These are phyloP conservation scores for Obba rivulosa DNA, from an alignment of 768 basidiomycete genomes.

Conservation along the genomic window DNA sequence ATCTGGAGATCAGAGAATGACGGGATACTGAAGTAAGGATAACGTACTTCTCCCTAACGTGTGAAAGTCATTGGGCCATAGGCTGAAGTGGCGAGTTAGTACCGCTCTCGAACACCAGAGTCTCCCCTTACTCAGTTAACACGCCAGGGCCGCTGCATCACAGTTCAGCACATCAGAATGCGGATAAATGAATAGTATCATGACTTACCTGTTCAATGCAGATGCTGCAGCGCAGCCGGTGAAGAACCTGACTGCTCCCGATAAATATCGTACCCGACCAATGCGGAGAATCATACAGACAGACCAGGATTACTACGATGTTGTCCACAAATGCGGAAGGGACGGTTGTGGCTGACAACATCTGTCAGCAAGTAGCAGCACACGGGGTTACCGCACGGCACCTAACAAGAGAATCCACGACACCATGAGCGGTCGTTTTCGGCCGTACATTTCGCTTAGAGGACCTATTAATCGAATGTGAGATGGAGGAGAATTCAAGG, in stretches of 20 bases:
- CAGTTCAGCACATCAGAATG: background rate
- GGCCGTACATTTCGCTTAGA: conserved; percentile 11
- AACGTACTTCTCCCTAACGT: conserved; percentile 8
- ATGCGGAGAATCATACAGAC: background rate
- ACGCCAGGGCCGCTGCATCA: conserved; percentile 8
- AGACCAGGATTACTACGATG: conserved; percentile 11
- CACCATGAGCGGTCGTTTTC: conserved; percentile 8
- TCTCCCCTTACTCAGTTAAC: conserved; percentile 8
- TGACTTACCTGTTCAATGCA: conserved; percentile 12
- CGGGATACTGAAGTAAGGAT: background rate
- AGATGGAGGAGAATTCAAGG: background rate
- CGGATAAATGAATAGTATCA: background rate
- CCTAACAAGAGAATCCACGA: conserved; percentile 12
- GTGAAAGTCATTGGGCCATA: conserved; percentile 10
- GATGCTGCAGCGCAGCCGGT: conserved; percentile 11
- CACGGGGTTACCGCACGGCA: background rate
- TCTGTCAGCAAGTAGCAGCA: background rate
- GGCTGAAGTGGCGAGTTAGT: background rate
- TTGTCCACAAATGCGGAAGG: conserved; percentile 13
- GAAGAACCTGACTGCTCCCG: conserved; percentile 11
- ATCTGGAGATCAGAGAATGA: too few relatives aligned
- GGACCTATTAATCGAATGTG: conserved; percentile 4
- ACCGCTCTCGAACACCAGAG: background rate
- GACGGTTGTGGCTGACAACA: conserved; percentile 4
- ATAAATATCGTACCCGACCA: background rate